These are phyloP conservation scores for Globisporangium polare DNA, from an alignment of 352 stramenopile species.

Conservation along the genomic window DNA sequence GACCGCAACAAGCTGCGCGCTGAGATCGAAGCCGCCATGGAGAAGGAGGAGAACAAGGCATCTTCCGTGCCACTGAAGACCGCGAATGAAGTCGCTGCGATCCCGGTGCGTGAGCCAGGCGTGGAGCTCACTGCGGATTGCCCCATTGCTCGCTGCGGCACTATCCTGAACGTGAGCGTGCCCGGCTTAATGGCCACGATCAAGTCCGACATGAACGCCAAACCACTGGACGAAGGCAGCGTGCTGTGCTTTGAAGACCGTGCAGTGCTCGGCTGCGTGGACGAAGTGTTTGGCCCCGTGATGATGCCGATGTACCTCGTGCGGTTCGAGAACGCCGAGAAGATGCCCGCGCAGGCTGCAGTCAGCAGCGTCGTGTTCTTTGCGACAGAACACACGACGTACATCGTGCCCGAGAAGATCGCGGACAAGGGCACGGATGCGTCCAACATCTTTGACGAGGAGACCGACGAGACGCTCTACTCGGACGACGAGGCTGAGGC, in stretches of 20 bases:
- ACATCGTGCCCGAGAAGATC: constrained; percentile 72
- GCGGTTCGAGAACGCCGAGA: constrained; percentile 60
- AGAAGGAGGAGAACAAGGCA: constrained; percentile 58
- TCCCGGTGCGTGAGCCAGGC: constrained; percentile 57
- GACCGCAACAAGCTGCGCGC: constrained; percentile 45
- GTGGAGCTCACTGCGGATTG: constrained; percentile 71
- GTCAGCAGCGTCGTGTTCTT: constrained; percentile 56
- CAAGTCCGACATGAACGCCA: constrained; percentile 55
- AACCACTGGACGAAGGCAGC: constrained; percentile 75
- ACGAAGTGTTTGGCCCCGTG: constrained; percentile 84
- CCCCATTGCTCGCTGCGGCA: constrained; percentile 65
- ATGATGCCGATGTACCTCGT: constrained; percentile 87
- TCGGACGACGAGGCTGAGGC: constrained; percentile 84
- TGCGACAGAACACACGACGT: constrained; percentile 76
- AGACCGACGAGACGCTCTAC: constrained; percentile 68
- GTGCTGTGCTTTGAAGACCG: constrained; percentile 78
- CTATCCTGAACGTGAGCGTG: constrained; percentile 59
- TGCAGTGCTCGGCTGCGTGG: constrained; percentile 72
- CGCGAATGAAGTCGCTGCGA: constrained; percentile 46
- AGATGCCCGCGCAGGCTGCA: constrained; percentile 52
- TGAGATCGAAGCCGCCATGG: constrained; percentile 77
- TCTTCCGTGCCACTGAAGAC: constrained; percentile 44
- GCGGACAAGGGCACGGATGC: constrained; percentile 82
- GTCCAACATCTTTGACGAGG: constrained; percentile 86
- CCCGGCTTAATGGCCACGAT: constrained; percentile 74